Percentiles rank a stretch among this genome's conserved stretches.
Evolutionary conservation across 2,329 filamentous ascomycete genomes (phyloP).

Genomic region (Ophiostoma perfectum): DNA sequence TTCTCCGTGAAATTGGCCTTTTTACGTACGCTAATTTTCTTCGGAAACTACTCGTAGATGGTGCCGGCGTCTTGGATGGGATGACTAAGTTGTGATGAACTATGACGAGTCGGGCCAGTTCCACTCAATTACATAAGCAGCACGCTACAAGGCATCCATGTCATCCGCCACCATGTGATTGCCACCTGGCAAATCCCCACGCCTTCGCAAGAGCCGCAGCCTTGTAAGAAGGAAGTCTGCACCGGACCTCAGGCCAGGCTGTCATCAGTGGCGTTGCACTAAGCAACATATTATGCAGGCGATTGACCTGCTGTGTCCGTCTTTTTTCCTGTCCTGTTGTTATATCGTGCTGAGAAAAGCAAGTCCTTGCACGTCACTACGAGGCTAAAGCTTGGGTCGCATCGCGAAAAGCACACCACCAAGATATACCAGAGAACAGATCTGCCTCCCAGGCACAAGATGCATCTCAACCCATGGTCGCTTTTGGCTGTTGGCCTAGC

Average conservation of each 20-base stretch:
- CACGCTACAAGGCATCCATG: neutral
- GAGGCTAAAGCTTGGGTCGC: too few species aligned
- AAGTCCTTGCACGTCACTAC: too few species aligned
- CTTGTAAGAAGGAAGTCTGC: neutral
- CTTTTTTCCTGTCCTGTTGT: neutral
- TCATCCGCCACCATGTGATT: constrained; percentile 1
- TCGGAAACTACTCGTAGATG: too few species aligned
- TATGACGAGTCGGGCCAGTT: neutral
- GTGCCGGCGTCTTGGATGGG: too few species aligned
- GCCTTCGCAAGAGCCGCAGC: neutral
- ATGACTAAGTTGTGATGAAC: too few species aligned
- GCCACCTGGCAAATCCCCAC: constrained; percentile 4
- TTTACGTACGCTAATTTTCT: too few species aligned
- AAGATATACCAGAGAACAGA: too few species aligned
- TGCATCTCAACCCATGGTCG: constrained; percentile 10
- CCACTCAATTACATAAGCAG: neutral
- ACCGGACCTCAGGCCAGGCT: neutral
- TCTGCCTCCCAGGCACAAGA: neutral
- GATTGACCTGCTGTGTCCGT: too few species aligned
- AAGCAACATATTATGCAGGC: neutral
- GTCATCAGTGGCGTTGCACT: neutral
- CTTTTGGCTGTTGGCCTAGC: neutral
- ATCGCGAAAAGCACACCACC: too few species aligned
- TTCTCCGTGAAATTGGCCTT: too few species aligned
- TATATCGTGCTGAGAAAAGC: neutral